Evolutionary conservation across 257 asterid genomes (phyloP), one percentile per base, ranked within the genome.

Genomic region (Nicotiana noctiflora): DNA sequence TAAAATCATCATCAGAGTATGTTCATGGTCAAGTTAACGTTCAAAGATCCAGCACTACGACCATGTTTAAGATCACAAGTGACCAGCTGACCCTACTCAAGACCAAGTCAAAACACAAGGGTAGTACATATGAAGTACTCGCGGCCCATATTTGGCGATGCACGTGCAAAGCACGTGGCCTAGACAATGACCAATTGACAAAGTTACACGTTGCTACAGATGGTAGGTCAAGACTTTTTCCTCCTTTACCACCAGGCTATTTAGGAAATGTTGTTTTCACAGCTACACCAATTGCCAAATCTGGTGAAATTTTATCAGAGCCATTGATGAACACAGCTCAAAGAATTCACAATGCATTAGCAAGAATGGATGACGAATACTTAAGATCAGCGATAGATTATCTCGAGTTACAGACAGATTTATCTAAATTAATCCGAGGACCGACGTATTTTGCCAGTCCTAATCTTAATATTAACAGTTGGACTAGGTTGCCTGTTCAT

Each of bases 131-230:
- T 49, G 96, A 91, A 86, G 85, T 89, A 29, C 86, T 93, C 8
- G 91, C 91, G 0, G 97, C 97, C 3, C 97, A 93, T 68, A 87
- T 91, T 37, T 93, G 97, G 97, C 91, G 96, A 46, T 87, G 92
- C 77, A 87, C 91, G 2, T 89, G 93, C 90, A 85, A 81, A 59
- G 94, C 95, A 6, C 92, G 97, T 3, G 85, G 87, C 61, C 92
- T 89, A 60, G 56, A 59, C 3, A 65, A 79, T 21, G 92, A 90
- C 55, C 96, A 92, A 77, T 77, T 70, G 21, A 87, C 96, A 9
- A 88, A 89, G 86, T 87, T 91, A 68, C 89, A 90, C 79, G 81
- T 89, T 76, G 91, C 88, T 14, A 92, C 92, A 0, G 94, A 93
- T 59, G 92, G 92, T 29, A 88, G 98, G 63, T 86, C 86, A 74